Base-by-base conservation (phyloP, 2,329 filamentous ascomycete species). In the Talaromyces verruculosus region DNA sequence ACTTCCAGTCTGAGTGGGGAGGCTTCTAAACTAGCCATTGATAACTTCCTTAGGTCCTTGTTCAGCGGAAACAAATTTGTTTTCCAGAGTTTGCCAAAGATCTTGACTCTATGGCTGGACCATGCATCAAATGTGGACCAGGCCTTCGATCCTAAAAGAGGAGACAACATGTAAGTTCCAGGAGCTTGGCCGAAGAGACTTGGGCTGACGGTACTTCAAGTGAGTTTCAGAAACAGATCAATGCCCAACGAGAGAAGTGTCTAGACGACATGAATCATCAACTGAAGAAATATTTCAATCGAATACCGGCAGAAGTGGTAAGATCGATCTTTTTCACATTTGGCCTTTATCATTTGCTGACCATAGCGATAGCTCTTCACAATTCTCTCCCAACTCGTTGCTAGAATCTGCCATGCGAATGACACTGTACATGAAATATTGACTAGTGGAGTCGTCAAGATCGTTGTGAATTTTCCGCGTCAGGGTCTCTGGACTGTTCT, bases 21-120 rank as follows among this genome's bases (percentile, higher is more conserved):
- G 75, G 87, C 89, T 22, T 89, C 92, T 1, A 93, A 93, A 73
- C 84, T 97, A 17, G 91, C 99, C 41, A 91, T 98, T 69, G 93
- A 97, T 73, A 97, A 96, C 74, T 97, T 96, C 73, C 83, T 97
- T 53, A 88, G 94, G 33, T 96, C 93, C 2, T 85, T 97, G 53
- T 88, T 89, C 33, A 94, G 89, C 70, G 95, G 95, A 37, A 95
- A 92, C 57, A 99, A 98, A 78, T 97, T 98, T 77, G 87, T 97
- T 51, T 96, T 97, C 73, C 93, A 98, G 77, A 97, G 93, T 0
- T 82, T 99, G 39, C 96, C 95, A 0, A 91, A 96, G 68, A 85
- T 97, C 55, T 80, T 99, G 47, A 99, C 95, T 0, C 83, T 99
- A 2, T 99, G 96, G 94, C 83, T 99, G 43, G 94, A 97, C 72